phyloP scores from a whole-genome alignment of 2,329 filamentous ascomycete genomes.

The Moelleriella libera region DNA sequence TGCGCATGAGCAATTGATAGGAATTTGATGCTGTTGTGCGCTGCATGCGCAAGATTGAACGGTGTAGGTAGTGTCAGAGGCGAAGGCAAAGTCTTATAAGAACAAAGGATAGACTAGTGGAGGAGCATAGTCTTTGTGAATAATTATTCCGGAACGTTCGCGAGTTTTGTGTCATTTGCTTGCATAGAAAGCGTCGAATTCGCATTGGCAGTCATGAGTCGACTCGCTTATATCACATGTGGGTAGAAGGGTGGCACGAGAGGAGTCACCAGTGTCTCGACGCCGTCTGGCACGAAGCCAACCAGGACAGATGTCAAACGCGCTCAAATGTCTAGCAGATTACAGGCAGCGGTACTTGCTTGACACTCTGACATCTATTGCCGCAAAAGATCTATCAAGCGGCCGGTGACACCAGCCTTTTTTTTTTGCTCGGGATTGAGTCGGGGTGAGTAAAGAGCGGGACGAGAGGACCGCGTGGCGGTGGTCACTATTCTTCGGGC shows the following conservation, averaged over 20 bases:
- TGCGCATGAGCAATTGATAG: too few species aligned
- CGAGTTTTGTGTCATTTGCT: background rate
- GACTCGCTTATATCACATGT: conserved; percentile 13
- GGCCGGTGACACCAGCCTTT: too few species aligned
- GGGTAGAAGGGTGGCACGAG: background rate
- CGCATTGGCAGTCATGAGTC: conserved; percentile 14
- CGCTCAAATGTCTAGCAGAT: background rate
- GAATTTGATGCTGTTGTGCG: too few species aligned
- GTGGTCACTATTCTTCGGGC: too few species aligned
- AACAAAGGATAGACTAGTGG: too few species aligned
- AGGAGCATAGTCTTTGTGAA: too few species aligned
- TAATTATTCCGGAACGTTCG: background rate
- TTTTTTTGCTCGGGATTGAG: background rate
- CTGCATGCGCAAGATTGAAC: too few species aligned
- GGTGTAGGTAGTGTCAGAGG: too few species aligned
- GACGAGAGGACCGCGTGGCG: too few species aligned
- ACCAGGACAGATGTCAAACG: background rate
- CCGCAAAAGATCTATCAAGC: background rate
- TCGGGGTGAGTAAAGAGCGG: background rate
- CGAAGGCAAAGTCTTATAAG: too few species aligned
- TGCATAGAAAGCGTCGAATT: background rate
- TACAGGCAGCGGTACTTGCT: background rate
- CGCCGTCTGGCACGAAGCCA: background rate
- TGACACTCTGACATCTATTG: background rate
- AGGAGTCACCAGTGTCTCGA: background rate